Evolutionary conservation across 2,329 filamentous ascomycete species (phyloP).

Genomic region (Cercospora sp.): DNA sequence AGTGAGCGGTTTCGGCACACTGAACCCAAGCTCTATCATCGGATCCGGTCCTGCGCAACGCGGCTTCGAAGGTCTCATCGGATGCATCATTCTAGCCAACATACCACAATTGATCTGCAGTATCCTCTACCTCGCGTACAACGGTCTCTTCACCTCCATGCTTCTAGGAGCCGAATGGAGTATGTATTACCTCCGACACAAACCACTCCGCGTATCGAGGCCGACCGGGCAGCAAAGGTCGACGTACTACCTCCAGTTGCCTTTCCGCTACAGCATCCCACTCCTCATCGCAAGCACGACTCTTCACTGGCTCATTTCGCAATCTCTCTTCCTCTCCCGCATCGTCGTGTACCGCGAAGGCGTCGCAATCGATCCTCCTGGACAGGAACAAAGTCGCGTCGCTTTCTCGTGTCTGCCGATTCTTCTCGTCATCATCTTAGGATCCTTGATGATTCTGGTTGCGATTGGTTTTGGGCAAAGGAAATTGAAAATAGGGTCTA

Average conservation of each 20-base stretch:
- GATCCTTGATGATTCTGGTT: slow-evolving; percentile 1
- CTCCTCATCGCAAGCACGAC: slow-evolving; percentile 38
- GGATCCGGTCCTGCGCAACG: background rate
- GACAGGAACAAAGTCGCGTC: background rate
- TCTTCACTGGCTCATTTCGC: slow-evolving; percentile 50
- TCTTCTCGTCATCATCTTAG: slow-evolving; percentile 16
- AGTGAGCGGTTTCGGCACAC: slow-evolving; percentile 8
- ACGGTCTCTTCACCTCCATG: slow-evolving; percentile 17
- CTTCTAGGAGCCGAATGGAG: slow-evolving; percentile 46
- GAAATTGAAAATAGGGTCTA: background rate
- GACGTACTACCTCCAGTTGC: slow-evolving; percentile 46
- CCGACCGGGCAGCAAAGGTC: slow-evolving; percentile 41
- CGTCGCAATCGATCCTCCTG: background rate
- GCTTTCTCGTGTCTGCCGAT: slow-evolving; percentile 21
- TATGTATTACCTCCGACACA: slow-evolving; percentile 37
- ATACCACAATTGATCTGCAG: slow-evolving; percentile 20
- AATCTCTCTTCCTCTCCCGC: slow-evolving; percentile 46
- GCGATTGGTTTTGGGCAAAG: background rate
- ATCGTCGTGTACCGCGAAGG: slow-evolving; percentile 30
- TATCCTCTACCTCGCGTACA: slow-evolving; percentile 21
- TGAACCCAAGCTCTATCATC: slow-evolving; percentile 15
- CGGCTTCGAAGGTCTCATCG: slow-evolving; percentile 3
- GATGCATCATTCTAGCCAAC: slow-evolving; percentile 14
- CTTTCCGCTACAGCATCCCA: slow-evolving; percentile 43
- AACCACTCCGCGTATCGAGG: slow-evolving; percentile 42